phyloP scores from a whole-genome alignment of 192 early-diverging fungal species.

The Coemansia sp. region DNA sequence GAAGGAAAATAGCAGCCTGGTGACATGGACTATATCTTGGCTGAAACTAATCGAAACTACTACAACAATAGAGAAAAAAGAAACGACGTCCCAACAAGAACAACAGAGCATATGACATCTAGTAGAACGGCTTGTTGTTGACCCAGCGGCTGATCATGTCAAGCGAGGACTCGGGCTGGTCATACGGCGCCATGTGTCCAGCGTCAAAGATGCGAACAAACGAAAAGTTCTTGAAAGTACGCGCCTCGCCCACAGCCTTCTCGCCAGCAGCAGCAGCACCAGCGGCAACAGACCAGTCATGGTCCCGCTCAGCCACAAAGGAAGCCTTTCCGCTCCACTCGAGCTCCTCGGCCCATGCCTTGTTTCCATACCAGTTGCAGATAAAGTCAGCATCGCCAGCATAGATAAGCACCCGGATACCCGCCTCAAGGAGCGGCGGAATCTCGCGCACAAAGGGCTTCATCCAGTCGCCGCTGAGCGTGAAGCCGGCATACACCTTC shows the following conservation, averaged over 20 bases:
- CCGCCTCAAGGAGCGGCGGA: slow-evolving; percentile 73
- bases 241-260: slow-evolving; percentile 66
- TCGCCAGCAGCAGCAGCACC: slow-evolving; percentile 54
- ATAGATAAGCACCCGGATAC: slow-evolving; percentile 84
- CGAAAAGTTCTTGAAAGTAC: slow-evolving; percentile 69
- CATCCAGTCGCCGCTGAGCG: slow-evolving; percentile 88
- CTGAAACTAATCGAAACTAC: no score
- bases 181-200: slow-evolving; percentile 94
- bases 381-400: slow-evolving; percentile 94
- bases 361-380: slow-evolving; percentile 90
- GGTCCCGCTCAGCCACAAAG: slow-evolving; percentile 69
- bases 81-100: not conserved
- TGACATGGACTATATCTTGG: no score
- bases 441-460: slow-evolving; percentile 71
- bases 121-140: slow-evolving; percentile 40
- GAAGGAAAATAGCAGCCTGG: no score
- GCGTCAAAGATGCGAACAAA: slow-evolving; percentile 86
- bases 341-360: slow-evolving; percentile 84
- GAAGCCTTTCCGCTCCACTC: slow-evolving; percentile 78
- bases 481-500: slow-evolving; percentile 78
- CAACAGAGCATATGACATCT: not conserved
- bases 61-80: no score
- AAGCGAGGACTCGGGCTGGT: slow-evolving; percentile 77
- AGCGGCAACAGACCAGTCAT: slow-evolving; percentile 56
- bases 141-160: slow-evolving; percentile 92